Conservation (phyloP, 2,329 filamentous ascomycete species). For the Lecanoromycetidae sp. region DNA sequence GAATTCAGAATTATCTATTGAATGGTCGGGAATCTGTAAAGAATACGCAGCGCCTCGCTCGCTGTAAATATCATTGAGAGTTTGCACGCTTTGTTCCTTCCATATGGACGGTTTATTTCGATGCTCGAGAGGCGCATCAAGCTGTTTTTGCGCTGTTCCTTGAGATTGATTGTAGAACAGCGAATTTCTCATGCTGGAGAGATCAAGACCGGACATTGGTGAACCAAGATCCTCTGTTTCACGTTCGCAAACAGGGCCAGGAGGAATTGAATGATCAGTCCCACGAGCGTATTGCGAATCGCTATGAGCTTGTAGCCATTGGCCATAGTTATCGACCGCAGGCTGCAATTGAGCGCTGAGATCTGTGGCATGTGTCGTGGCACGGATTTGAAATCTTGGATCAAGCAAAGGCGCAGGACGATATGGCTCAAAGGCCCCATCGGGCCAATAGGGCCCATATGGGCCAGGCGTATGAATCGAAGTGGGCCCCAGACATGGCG, state of each 20-base stretch:
- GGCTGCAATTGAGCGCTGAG: conserved; percentile 22
- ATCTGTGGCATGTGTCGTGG: conserved; percentile 16
- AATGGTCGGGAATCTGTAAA: conserved; percentile 12
- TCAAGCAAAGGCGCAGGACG: conserved; percentile 46
- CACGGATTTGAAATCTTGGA: conserved; percentile 30
- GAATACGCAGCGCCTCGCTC: conserved; percentile 19
- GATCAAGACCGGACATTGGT: neutral
- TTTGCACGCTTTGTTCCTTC: conserved; percentile 3
- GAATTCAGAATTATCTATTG: conserved; percentile 38
- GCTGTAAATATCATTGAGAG: neutral
- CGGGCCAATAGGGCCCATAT: conserved; percentile 52
- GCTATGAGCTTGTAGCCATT: conserved; percentile 4
- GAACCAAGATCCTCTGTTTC: neutral
- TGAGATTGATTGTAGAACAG: neutral
- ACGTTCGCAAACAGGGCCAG: neutral
- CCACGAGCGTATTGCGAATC: conserved; percentile 1
- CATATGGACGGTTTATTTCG: conserved; percentile 8
- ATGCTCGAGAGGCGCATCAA: conserved; percentile 7
- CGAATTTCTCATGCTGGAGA: neutral
- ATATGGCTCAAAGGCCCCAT: conserved; percentile 50
- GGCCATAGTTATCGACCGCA: conserved; percentile 16
- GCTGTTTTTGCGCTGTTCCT: conserved; percentile 1
- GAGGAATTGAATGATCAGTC: neutral
- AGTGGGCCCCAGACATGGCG: conserved; percentile 46
- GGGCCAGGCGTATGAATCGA: conserved; percentile 45